These are phyloP conservation scores for Crithidia acanthocephali DNA, from an alignment of 208 protist species.

Conservation along the genomic window DNA sequence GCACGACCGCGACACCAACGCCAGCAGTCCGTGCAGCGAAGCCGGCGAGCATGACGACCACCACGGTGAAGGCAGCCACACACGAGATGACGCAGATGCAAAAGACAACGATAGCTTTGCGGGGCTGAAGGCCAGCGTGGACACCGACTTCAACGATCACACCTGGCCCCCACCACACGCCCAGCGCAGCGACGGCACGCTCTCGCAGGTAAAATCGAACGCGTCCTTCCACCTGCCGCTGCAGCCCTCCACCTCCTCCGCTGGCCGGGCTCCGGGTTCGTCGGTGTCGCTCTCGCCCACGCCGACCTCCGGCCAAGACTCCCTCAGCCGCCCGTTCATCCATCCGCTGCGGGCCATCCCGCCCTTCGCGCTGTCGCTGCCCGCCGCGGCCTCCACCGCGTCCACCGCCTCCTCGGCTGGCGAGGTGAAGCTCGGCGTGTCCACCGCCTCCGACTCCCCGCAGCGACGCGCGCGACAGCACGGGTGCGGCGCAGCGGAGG, in stretches of 20 bases:
- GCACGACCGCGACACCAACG: not conserved
- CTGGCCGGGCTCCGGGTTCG: not conserved
- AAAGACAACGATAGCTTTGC: too few relatives aligned
- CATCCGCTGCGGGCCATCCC: not conserved
- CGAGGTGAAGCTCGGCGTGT: not conserved
- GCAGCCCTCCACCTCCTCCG: not conserved
- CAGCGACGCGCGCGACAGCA: not conserved
- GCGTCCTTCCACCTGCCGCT: not conserved
- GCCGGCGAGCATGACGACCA: not conserved
- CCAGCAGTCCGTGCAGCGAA: not conserved
- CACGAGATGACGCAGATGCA: not conserved
- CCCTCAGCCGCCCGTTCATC: not conserved
- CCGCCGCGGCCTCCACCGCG: not conserved
- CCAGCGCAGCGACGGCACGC: not conserved
- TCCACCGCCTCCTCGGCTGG: not conserved
- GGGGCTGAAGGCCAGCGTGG: too few relatives aligned
- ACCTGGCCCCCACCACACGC: not conserved
- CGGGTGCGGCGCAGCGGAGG: not conserved
- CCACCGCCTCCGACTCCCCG: not conserved
- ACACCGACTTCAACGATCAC: not conserved
- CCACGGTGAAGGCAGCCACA: not conserved
- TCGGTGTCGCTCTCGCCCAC: constrained; percentile 1
- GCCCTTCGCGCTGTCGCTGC: not conserved
- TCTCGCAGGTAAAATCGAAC: not conserved
- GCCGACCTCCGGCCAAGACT: not conserved